Evolutionary conservation across 768 basidiomycete genomes (phyloP), one percentile per base, ranked within the genome.

Genomic region (Cubamyces lactineus): DNA sequence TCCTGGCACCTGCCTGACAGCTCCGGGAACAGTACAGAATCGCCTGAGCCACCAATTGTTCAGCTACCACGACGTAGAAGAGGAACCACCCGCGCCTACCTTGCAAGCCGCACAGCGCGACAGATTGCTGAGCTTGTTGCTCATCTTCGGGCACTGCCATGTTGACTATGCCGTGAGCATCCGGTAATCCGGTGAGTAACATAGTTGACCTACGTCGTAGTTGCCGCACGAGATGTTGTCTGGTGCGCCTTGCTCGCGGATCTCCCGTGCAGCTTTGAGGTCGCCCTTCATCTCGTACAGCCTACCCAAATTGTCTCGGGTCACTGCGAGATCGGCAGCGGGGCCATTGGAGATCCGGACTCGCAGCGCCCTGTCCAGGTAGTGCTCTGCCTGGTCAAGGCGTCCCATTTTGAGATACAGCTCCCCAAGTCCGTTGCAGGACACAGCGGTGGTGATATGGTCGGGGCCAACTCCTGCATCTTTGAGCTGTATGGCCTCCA

Each of bases 291-390:
- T 67, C 63, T 79, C 80, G 34, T 74, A 72, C 16, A 78, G 65
- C 49, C 71, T 66, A 1, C 71, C 79, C 15, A 78, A 68, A 57
- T 77, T 78, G 61, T 80, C 78, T 17, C 76, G 65, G 42, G 76
- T 73, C 5, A 73, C 74, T 4, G 76, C 77, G 2, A 71, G 72
- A 61, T 79, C 77, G 26, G 74, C 70, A 16, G 67, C 55, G 19
- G 67, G 59, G 2, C 71, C 70, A 9, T 17, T 30, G 26, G 41
- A 64, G 19, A 63, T 67, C 55, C 77, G 68, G 16, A 78, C 66
- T 3, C 53, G 39, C 23, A 75, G 38, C 7, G 75, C 77, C 57
- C 73, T 70, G 26, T 66, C 67, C 13, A 79, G 67, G 55, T 77
- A 72, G 3, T 68, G 70, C 65, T 79, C 76, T 0, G 79, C 78